Conservation (phyloP, 2,329 filamentous ascomycete species). For the Cadophora malorum region DNA sequence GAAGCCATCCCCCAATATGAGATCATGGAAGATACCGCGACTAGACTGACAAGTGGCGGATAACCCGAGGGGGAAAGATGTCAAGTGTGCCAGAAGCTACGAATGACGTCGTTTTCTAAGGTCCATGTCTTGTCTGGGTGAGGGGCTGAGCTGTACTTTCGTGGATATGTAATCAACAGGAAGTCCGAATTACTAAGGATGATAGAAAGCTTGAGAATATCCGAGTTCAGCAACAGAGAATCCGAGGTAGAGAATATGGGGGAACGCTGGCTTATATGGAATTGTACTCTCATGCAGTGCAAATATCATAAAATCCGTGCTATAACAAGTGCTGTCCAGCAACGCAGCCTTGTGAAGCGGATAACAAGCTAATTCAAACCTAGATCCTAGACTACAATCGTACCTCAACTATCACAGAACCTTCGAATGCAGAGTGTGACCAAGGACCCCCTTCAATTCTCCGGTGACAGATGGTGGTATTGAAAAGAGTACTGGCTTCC, state of each 20-base stretch:
- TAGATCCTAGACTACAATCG: constrained; percentile 2
- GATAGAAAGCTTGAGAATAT: not conserved
- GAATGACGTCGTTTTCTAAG: constrained; percentile 7
- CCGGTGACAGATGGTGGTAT: not conserved
- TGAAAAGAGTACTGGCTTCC: not conserved
- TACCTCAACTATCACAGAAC: not conserved
- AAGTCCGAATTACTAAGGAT: constrained; percentile 1
- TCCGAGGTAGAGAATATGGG: not conserved
- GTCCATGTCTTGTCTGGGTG: not conserved
- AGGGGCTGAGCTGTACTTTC: constrained; percentile 4
- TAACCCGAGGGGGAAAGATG: not conserved
- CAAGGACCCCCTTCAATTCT: constrained; percentile 1
- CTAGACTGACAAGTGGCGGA: constrained; percentile 1
- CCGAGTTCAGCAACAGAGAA: not conserved
- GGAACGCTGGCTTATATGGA: constrained; percentile 5
- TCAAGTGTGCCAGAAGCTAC: not conserved
- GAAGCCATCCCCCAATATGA: not conserved
- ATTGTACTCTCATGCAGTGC: not conserved
- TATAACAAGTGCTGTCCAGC: not conserved
- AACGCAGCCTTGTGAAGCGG: not conserved
- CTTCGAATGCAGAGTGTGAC: not conserved
- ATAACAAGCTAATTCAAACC: not conserved
- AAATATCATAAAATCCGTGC: not conserved
- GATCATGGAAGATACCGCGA: not conserved
- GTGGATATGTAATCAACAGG: constrained; percentile 4